phyloP scores from a whole-genome alignment of 768 basidiomycete genomes.

The Symmetrospora coprosmae region DNA sequence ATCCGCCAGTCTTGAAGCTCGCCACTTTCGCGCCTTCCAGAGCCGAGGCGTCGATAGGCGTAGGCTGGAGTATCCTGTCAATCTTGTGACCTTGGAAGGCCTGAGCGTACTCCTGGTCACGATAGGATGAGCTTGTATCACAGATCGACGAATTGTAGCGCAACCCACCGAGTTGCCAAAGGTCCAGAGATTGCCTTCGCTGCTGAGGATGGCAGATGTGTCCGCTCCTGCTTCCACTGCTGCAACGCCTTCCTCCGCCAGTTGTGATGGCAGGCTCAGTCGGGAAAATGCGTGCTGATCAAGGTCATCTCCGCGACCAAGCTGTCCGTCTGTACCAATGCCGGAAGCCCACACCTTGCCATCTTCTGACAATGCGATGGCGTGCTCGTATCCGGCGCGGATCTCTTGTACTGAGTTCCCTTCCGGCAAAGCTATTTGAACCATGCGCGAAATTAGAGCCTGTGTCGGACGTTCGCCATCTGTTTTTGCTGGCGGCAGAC shows the following conservation, averaged over 20 bases:
- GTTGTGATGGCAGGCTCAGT: neutral
- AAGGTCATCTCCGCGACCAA: constrained; percentile 3
- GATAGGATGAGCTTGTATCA: neutral
- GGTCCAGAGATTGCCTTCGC: neutral
- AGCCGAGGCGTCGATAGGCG: neutral
- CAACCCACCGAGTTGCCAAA: constrained; percentile 14
- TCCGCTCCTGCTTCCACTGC: constrained; percentile 1
- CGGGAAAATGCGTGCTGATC: neutral
- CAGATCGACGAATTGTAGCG: neutral
- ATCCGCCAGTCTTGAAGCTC: neutral
- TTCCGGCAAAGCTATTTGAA: neutral
- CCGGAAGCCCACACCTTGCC: neutral
- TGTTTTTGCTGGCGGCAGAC: neutral
- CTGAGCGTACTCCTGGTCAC: constrained; percentile 13
- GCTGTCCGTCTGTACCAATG: constrained; percentile 13
- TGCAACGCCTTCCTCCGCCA: neutral
- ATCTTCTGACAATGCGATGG: neutral
- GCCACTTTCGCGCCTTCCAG: neutral
- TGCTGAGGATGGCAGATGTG: constrained; percentile 3
- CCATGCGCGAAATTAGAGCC: neutral
- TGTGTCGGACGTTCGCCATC: neutral
- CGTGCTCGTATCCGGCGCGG: constrained; percentile 7
- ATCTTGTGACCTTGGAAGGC: constrained; percentile 18
- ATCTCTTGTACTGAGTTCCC: neutral
- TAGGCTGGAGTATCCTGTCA: neutral